Evolutionary conservation across 441 rosid genomes (phyloP).

Genomic region (Mallotus japonicus): DNA sequence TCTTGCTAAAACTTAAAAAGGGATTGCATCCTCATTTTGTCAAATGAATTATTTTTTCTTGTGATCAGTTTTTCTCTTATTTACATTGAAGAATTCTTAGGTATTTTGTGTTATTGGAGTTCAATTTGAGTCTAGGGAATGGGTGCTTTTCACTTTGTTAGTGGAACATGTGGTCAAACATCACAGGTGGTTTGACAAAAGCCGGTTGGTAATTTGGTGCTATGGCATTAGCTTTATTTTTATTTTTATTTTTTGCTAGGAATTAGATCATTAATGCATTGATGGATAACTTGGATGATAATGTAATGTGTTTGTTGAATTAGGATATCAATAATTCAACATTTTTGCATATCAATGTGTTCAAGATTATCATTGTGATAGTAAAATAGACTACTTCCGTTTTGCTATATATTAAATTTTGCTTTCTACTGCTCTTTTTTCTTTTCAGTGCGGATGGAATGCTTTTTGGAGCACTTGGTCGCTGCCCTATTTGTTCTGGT

Average conservation of each 20-base stretch:
- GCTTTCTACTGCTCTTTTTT: conserved; percentile 22
- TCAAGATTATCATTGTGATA: background rate
- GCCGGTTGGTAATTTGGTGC: background rate
- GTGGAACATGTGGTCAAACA: background rate
- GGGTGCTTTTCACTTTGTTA: background rate
- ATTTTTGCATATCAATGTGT: background rate
- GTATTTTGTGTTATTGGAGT: background rate
- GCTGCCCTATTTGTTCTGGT: conserved; percentile 74
- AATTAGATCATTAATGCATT: conserved; percentile 5
- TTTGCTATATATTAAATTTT: background rate
- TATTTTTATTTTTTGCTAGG: background rate
- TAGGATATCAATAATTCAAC: background rate
- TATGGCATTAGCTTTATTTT: background rate
- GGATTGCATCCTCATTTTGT: background rate
- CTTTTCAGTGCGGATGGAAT: conserved; percentile 87
- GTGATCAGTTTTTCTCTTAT: background rate
- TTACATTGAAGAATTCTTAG: background rate
- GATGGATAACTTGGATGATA: background rate
- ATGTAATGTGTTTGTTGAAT: background rate
- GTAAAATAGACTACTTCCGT: conserved; percentile 9
- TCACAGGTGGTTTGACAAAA: background rate
- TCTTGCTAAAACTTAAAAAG: conserved; percentile 1
- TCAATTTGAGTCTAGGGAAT: background rate
- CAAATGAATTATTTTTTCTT: background rate
- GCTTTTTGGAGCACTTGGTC: conserved; percentile 86